A percentile compares a stretch with the other conserved stretches of the same genome.
Evolutionary conservation across 73 alveolate genomes (phyloP).

Genomic region (Paramecium primaurelia): DNA sequence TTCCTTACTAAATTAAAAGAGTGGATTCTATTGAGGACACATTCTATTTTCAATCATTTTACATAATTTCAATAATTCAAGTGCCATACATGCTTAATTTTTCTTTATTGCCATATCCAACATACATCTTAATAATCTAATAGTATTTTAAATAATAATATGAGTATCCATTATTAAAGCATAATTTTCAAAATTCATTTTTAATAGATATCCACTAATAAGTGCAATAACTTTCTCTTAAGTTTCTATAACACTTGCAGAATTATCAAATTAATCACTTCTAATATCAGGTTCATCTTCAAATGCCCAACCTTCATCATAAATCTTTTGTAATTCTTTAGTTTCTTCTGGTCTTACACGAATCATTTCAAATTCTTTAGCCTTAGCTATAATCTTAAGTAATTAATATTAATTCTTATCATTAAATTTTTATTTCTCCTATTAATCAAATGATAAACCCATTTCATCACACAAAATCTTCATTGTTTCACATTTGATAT

Average conservation of each 20-base stretch:
- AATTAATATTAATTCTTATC: conserved; percentile 76
- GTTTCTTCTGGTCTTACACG: conserved; percentile 93
- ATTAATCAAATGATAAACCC: conserved; percentile 47
- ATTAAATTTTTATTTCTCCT: conserved; percentile 44
- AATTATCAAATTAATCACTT: neutral
- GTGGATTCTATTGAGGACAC: conserved; percentile 82
- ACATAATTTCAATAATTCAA: conserved; percentile 79
- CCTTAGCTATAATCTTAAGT: conserved; percentile 77
- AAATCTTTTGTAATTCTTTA: conserved; percentile 78
- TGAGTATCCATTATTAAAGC: conserved; percentile 91
- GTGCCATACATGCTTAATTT: conserved; percentile 83
- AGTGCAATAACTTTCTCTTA: conserved; percentile 91
- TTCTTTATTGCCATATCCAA: conserved; percentile 93
- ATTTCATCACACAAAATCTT: conserved; percentile 83
- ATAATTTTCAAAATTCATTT: conserved; percentile 73
- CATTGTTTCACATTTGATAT: conserved; percentile 93
- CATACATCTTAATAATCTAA: conserved; percentile 97
- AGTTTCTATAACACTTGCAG: conserved; percentile 62
- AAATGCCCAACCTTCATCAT: conserved; percentile 52
- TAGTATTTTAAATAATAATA: conserved; percentile 91
- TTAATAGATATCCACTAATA: conserved; percentile 82
- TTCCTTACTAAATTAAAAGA: conserved; percentile 84
- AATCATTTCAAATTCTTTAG: conserved; percentile 90
- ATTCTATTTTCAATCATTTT: conserved; percentile 90
- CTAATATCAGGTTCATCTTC: neutral